These are phyloP conservation scores for Stephania yunnanensis DNA, from an alignment of 164 flowering plant genomes.

Conservation along the genomic window DNA sequence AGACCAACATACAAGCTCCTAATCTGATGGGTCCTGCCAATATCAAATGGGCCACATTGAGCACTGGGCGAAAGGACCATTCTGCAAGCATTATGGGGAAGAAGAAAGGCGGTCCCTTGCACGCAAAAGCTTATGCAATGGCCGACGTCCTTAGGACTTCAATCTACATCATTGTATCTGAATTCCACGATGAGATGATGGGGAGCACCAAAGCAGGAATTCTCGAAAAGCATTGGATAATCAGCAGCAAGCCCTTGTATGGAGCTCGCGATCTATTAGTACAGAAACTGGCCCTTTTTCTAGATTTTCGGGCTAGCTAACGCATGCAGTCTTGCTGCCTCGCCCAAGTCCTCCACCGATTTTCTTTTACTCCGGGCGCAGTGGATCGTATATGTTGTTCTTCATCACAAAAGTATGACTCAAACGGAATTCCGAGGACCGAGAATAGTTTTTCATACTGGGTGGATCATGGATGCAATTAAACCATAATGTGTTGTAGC, in stretches of 20 bases:
- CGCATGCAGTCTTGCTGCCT: background rate
- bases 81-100: slow-evolving; percentile 26
- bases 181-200: slow-evolving; percentile 72
- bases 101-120: slow-evolving; percentile 43
- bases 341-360: background rate
- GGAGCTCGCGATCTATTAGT: slow-evolving; percentile 62
- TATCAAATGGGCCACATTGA: slow-evolving; percentile 65
- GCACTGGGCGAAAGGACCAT: slow-evolving; percentile 43
- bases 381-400: background rate
- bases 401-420: background rate
- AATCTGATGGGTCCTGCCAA: slow-evolving; percentile 54
- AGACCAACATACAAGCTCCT: slow-evolving; percentile 55
- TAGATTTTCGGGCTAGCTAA: slow-evolving; percentile 63
- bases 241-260: slow-evolving; percentile 44
- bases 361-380: background rate
- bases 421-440: background rate
- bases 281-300: slow-evolving; percentile 62
- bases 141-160: slow-evolving; percentile 76
- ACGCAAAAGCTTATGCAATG: slow-evolving; percentile 69
- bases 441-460: background rate
- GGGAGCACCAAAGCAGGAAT: slow-evolving; percentile 47
- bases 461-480: background rate
- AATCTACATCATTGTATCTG: slow-evolving; percentile 57
- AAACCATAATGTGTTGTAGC: background rate
- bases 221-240: slow-evolving; percentile 80